Evolutionary conservation across 495 filamentous ascomycete genomes (phyloP).

Genomic region (Xylona heveae): DNA sequence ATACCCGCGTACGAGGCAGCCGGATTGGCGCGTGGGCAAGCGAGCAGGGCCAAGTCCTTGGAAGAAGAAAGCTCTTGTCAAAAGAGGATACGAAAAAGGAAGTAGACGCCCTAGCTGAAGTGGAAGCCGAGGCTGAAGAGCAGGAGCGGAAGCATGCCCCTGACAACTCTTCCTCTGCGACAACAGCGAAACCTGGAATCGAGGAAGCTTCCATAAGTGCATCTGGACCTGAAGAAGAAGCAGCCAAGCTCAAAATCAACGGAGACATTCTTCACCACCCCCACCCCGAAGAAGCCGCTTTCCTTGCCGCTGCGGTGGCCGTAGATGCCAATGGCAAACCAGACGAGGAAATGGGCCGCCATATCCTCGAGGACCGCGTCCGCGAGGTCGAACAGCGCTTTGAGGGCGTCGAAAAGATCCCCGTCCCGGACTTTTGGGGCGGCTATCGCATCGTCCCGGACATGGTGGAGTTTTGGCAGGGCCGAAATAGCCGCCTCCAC

Average conservation of each 20-base stretch:
- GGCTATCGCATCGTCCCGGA: constrained; percentile 72
- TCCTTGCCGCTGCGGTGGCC: too few species aligned
- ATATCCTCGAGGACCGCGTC: constrained; percentile 44
- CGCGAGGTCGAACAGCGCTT: constrained; percentile 51
- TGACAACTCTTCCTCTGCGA: too few species aligned
- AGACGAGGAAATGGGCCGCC: constrained; percentile 38
- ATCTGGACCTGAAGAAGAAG: too few species aligned
- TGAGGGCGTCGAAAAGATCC: constrained; percentile 53
- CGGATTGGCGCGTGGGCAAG: constrained; percentile 89
- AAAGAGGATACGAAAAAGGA: constrained; percentile 13
- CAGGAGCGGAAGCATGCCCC: too few species aligned
- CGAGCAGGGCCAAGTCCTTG: constrained; percentile 56
- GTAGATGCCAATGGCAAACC: too few species aligned
- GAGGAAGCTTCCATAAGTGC: too few species aligned
- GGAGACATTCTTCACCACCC: too few species aligned
- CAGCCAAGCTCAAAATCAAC: too few species aligned
- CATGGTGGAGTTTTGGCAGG: constrained; percentile 88
- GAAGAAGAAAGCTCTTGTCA: constrained; percentile 12
- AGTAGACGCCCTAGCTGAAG: constrained; percentile 4
- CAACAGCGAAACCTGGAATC: too few species aligned
- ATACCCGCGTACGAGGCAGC: constrained; percentile 56
- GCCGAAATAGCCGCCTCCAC: constrained; percentile 67
- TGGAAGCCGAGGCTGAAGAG: constrained; percentile 17
- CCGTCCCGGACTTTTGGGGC: constrained; percentile 87
- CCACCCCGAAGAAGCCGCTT: too few species aligned